Percentiles rank a stretch among this genome's conserved stretches.
Conservation (phyloP, 306 rosid species). For the Mucuna pruriens region DNA sequence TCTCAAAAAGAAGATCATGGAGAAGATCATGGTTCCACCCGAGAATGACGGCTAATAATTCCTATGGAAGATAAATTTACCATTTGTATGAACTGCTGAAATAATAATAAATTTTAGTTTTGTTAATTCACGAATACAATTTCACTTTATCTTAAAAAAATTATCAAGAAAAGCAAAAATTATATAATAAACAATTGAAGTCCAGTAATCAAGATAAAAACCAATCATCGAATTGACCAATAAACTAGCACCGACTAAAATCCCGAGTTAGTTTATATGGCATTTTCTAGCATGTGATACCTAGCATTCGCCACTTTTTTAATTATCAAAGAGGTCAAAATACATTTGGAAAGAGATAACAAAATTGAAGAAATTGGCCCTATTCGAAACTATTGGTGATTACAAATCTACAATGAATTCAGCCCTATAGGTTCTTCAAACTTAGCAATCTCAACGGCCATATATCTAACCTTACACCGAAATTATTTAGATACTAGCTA, state of each 20-base stretch:
- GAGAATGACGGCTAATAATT: too few species aligned
- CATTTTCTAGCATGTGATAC: background rate
- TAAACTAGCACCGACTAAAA: background rate
- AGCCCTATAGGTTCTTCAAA: background rate
- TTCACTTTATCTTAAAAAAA: background rate
- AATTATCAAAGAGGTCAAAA: background rate
- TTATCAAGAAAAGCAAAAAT: background rate
- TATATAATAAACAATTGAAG: background rate
- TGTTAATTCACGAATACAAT: background rate
- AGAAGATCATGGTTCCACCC: too few species aligned
- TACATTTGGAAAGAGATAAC: background rate
- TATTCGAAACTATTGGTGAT: background rate
- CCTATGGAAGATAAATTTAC: too few species aligned
- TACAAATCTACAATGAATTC: background rate
- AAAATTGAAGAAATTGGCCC: background rate
- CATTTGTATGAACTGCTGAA: background rate
- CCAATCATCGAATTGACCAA: background rate
- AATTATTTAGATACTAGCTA: background rate
- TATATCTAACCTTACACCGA: background rate
- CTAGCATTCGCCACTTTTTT: background rate
- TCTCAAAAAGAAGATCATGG: too few species aligned
- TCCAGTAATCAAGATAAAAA: background rate
- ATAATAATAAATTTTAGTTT: background rate
- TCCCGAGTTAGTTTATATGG: background rate
- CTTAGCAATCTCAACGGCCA: background rate